A percentile compares a stretch with the other conserved stretches of the same genome.
Conservation (phyloP, 1,284 basidiomycete genomes). For the Marasmius oreades region DNA sequence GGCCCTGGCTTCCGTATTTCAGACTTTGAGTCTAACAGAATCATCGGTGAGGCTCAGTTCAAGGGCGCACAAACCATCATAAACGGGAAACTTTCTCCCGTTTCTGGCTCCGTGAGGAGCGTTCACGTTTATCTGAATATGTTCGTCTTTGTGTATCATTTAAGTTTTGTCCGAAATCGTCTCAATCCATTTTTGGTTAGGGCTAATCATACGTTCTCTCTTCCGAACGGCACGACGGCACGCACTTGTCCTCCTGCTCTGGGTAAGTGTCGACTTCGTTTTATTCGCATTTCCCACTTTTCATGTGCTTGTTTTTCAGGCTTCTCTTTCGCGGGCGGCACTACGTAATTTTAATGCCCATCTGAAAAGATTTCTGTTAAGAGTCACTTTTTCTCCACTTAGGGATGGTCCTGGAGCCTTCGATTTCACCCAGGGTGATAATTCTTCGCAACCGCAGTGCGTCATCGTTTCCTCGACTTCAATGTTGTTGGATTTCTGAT, state of each 20-base stretch:
- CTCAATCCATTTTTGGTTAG: conserved; percentile 29
- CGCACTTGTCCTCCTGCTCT: conserved; percentile 78
- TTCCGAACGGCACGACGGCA: conserved; percentile 65
- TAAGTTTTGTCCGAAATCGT: not conserved
- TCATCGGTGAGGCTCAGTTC: conserved; percentile 68
- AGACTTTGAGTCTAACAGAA: conserved; percentile 67
- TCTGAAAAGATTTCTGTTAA: not conserved
- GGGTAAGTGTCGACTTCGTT: conserved; percentile 41
- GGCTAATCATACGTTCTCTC: conserved; percentile 60
- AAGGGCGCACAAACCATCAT: conserved; percentile 62
- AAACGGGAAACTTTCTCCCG: conserved; percentile 40
- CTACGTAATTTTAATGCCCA: conserved; percentile 51
- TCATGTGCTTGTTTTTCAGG: conserved; percentile 32
- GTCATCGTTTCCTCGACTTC: conserved; percentile 18
- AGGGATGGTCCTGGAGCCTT: conserved; percentile 81
- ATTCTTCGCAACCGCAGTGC: conserved; percentile 54
- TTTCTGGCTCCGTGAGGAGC: conserved; percentile 59
- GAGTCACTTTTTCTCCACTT: conserved; percentile 10
- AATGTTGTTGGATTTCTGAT: conserved; percentile 4
- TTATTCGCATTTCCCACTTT: conserved; percentile 7
- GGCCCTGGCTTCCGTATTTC: conserved; percentile 71
- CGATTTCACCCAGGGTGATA: conserved; percentile 78
- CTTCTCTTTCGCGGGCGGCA: conserved; percentile 75
- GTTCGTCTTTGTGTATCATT: conserved; percentile 33
- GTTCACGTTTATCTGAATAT: conserved; percentile 69